Evolutionary conservation across 202 grass and related monocot species (phyloP), one percentile per base, ranked within the genome.

Genomic region (Hordeum pubiflorum): DNA sequence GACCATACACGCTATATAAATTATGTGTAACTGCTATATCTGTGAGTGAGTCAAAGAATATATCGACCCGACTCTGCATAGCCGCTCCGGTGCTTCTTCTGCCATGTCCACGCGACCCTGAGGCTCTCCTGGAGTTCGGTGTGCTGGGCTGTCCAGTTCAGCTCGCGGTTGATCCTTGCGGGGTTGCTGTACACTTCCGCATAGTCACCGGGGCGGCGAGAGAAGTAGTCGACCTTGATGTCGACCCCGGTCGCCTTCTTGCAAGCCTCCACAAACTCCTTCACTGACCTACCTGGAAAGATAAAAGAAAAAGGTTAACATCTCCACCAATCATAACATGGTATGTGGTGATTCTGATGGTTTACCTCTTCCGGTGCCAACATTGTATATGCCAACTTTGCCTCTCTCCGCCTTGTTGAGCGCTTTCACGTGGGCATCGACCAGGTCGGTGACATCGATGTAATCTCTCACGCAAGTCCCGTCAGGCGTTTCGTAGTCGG

Each of bases 391-490:
- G 57, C 94, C 94, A 37, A 97, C 91, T 88, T 87, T 92, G 32
- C 88, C 85, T 72, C 71, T 87, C 83, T 90, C 71, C 24, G 89
- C 91, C 81, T 92, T 97, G 89, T 87, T 89, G 64, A 97, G 94
- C 17, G 94, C 94, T 74, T 97, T 97, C 31, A 92, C 91, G 72
- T 97, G 94, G 80, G 94, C 94, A n/a, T 94, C 85, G 14, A 97
- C 91, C 20, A 97, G 83, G 86, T 97, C 94, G 24, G 91, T 97
- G 66, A 97, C 94, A 81, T 97, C 94, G 17, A 97, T 97, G 68
- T 97, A 97, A 81, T 97, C 91, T 77, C 94, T 87, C 57, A 97
- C 80, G 40, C 94, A 97, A n/a, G 94, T 97, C 9, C 94, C 91
- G 64, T 97, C 94, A 34, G 91, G 22, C 0, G 94, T 97, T 84